Percentiles rank a stretch among this genome's conserved stretches.
phyloP scores from a whole-genome alignment of 805 yeast genomes.

The Sugiyamaella valdiviana region DNA sequence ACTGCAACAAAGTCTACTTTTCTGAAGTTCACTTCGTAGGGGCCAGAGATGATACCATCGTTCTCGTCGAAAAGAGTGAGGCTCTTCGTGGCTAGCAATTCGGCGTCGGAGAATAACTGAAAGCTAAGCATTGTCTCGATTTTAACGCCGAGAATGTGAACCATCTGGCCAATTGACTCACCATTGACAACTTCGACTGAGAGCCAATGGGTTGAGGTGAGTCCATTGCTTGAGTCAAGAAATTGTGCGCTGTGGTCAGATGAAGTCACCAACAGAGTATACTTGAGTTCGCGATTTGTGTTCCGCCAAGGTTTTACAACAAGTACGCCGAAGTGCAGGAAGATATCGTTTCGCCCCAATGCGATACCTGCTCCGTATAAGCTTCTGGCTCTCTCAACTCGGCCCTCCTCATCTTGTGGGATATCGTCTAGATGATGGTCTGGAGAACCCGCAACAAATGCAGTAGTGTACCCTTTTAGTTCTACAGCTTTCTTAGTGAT shows the following conservation, averaged over 20 bases:
- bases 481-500: background rate
- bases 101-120: conserved; percentile 43
- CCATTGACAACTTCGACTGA: conserved; percentile 66
- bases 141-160: conserved; percentile 56
- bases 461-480: background rate
- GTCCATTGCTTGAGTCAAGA: conserved; percentile 38
- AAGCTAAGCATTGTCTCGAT: conserved; percentile 49
- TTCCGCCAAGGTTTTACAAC: background rate
- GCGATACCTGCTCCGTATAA: background rate
- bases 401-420: too few species aligned
- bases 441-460: conserved; percentile 36
- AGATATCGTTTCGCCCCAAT: background rate
- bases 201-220: conserved; percentile 50
- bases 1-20: background rate
- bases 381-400: background rate
- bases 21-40: background rate
- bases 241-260: background rate
- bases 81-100: background rate
- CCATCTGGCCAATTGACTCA: conserved; percentile 66
- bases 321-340: background rate
- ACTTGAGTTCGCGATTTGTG: background rate
- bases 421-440: conserved; percentile 47
- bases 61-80: background rate
- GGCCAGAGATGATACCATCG: background rate
- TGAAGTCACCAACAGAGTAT: background rate